Percentiles rank a stretch among this genome's conserved stretches.
These are phyloP conservation scores for Camellia sinensis DNA, from an alignment of 148 eudicot species.

Conservation along the genomic window DNA sequence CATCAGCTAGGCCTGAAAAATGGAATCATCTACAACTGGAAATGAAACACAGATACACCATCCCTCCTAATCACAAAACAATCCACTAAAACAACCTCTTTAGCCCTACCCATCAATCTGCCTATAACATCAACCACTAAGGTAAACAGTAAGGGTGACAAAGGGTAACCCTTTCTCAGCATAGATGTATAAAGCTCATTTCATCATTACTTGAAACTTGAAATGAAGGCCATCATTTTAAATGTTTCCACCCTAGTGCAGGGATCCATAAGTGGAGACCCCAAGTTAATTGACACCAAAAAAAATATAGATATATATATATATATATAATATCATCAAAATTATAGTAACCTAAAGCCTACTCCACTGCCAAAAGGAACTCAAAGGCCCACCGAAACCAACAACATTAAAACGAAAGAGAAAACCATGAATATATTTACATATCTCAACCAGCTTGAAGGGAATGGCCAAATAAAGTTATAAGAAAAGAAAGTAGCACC, in stretches of 20 bases:
- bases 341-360: neutral
- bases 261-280: neutral
- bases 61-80: no score
- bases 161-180: no score
- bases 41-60: no score
- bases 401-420: neutral
- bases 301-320: no score
- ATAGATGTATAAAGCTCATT: neutral
- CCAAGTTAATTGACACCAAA: neutral
- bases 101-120: no score
- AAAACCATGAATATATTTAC: neutral
- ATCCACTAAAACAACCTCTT: no score
- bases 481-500: conserved; percentile 38
- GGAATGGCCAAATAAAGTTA: neutral
- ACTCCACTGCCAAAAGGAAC: neutral
- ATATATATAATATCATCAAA: neutral
- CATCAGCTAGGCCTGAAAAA: neutral
- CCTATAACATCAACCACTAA: no score
- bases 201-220: neutral
- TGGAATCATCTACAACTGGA: no score
- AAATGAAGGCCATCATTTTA: neutral
- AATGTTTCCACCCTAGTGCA: neutral
- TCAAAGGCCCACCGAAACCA: neutral
- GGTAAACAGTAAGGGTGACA: no score
- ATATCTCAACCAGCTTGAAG: neutral